Evolutionary conservation across 73 alveolate species (phyloP).

Genomic region (Symbiodinium natans): DNA sequence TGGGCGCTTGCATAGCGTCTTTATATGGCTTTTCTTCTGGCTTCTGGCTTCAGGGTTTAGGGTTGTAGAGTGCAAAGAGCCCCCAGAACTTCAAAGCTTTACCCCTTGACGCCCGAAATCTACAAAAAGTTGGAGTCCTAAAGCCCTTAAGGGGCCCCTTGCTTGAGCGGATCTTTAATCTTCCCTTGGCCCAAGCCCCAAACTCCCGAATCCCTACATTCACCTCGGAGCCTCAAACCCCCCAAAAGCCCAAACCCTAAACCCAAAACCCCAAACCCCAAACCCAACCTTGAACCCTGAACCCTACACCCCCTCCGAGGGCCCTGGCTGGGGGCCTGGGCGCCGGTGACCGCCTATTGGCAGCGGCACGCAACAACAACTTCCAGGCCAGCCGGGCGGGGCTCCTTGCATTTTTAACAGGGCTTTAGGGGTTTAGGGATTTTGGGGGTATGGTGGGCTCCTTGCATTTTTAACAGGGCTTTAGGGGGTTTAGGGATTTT

Average conservation of each 20-base stretch:
- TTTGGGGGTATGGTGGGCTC: no score
- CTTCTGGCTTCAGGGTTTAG: no score
- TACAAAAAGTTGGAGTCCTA: no score
- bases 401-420: background rate
- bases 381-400: constrained; percentile 33
- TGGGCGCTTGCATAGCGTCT: no score
- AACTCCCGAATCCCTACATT: background rate
- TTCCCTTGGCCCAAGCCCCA: background rate
- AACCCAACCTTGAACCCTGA: background rate
- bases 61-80: no score
- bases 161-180: no score
- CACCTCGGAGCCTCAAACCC: background rate
- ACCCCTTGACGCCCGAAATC: no score
- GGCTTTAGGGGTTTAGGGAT: background rate
- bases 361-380: constrained; percentile 81
- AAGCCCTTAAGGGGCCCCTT: no score
- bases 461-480: background rate
- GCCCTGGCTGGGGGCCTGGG: constrained; percentile 90
- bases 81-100: no score
- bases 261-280: background rate
- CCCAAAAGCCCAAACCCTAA: background rate
- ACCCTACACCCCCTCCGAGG: background rate
- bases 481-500: background rate
- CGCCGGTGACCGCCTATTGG: constrained; percentile 75
- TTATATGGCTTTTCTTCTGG: no score